phyloP scores from a whole-genome alignment of 2,329 filamentous ascomycete species.

The Daldinia sp. region DNA sequence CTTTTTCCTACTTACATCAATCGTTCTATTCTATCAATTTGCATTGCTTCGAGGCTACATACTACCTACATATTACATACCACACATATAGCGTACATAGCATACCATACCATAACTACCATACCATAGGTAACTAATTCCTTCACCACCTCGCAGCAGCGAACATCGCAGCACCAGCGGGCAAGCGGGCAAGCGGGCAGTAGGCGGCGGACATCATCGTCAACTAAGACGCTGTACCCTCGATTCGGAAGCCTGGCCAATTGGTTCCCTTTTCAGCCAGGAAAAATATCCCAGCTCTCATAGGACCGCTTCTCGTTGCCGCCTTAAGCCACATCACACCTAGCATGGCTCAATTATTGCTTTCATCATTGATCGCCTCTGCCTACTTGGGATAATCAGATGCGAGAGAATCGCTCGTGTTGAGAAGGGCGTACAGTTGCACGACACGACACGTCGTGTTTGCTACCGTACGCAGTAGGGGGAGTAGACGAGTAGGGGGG shows the following conservation, averaged over 20 bases:
- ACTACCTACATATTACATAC: slow-evolving; percentile 5
- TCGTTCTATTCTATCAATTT: too few species aligned
- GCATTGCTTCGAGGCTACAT: too few species aligned
- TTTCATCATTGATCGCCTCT: slow-evolving; percentile 31
- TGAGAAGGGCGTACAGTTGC: slow-evolving; percentile 26
- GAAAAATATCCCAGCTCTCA: slow-evolving; percentile 17
- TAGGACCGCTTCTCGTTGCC: slow-evolving; percentile 38
- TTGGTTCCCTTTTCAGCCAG: slow-evolving; percentile 34
- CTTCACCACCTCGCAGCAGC: slow-evolving; percentile 24
- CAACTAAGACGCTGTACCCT: slow-evolving; percentile 23
- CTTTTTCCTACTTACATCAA: background rate
- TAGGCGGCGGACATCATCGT: too few species aligned
- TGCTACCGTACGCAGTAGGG: slow-evolving; percentile 26
- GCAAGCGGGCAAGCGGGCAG: too few species aligned
- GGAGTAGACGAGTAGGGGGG: background rate
- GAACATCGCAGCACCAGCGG: too few species aligned
- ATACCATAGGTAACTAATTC: slow-evolving; percentile 1
- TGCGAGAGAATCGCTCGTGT: slow-evolving; percentile 29
- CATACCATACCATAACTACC: background rate
- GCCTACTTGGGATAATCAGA: slow-evolving; percentile 34
- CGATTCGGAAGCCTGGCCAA: slow-evolving; percentile 33
- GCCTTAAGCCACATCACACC: slow-evolving; percentile 41
- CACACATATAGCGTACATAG: too few species aligned
- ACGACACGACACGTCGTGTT: slow-evolving; percentile 31
- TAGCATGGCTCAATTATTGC: slow-evolving; percentile 30